These are phyloP conservation scores for Diplodia corticola DNA, from an alignment of 2,329 filamentous ascomycete genomes.

Conservation along the genomic window DNA sequence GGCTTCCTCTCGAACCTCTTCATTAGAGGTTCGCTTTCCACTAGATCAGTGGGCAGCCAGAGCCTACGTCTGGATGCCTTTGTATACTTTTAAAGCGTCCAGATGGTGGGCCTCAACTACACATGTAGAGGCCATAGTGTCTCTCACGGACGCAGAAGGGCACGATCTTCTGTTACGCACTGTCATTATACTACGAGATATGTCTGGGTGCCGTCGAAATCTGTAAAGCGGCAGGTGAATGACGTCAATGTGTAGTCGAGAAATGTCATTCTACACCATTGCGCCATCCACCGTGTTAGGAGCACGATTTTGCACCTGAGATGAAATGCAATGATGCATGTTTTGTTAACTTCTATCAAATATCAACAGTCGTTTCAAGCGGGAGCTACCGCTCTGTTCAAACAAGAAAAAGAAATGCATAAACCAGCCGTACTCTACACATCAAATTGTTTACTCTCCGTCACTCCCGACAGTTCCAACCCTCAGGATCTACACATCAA, in stretches of 20 bases:
- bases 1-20: too few relatives aligned
- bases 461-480: neutral
- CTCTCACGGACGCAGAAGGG: too few relatives aligned
- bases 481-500: conserved; percentile 19
- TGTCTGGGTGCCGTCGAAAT: neutral
- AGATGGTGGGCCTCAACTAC: too few relatives aligned
- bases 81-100: too few relatives aligned
- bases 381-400: neutral
- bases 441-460: neutral
- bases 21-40: too few relatives aligned
- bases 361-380: conserved; percentile 12
- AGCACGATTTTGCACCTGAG: too few relatives aligned
- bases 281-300: neutral
- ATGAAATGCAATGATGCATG: neutral
- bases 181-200: neutral
- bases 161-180: too few relatives aligned
- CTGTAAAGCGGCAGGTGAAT: neutral
- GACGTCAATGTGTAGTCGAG: neutral
- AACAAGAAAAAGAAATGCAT: conserved; percentile 15
- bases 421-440: conserved; percentile 14
- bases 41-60: too few relatives aligned
- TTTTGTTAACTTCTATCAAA: conserved; percentile 10
- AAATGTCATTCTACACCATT: too few relatives aligned
- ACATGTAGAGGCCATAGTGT: too few relatives aligned
- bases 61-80: too few relatives aligned